Evolutionary conservation across 441 rosid species (phyloP).

Genomic region (Erodium moschatum): DNA sequence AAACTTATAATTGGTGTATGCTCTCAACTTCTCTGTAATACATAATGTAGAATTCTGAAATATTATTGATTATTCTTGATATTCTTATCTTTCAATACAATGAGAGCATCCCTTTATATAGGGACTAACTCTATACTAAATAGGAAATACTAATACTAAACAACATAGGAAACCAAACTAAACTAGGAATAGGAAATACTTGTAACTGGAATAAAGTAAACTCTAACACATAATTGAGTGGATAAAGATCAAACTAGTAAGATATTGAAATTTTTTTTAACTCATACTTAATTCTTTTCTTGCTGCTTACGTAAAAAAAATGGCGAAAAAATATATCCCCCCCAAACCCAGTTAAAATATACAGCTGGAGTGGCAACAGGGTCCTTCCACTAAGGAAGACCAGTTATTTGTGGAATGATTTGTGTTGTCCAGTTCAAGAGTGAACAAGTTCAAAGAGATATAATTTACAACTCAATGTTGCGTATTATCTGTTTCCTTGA

Average conservation of each 20-base stretch:
- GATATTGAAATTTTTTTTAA: not conserved
- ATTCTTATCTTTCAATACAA: no score
- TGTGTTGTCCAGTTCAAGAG: not conserved
- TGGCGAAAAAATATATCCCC: not conserved
- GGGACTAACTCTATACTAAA: no score
- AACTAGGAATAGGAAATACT: no score
- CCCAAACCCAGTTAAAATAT: not conserved
- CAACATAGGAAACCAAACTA: no score
- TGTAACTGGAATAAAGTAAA: no score
- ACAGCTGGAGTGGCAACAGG: no score
- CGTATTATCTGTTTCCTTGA: not conserved
- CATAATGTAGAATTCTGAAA: no score
- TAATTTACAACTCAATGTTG: not conserved
- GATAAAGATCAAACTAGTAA: not conserved
- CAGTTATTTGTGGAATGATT: no score
- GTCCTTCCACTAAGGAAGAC: not conserved
- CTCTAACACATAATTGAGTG: not conserved
- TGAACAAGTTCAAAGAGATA: not conserved
- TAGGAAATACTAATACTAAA: no score
- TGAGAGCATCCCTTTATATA: no score
- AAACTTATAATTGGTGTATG: not conserved
- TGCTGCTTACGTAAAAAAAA: not conserved
- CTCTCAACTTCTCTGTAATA: not conserved
- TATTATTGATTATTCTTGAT: no score
- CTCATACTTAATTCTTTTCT: not conserved